A percentile compares a stretch with the other conserved stretches of the same genome.
Evolutionary conservation across 768 basidiomycete genomes (phyloP).

Genomic region (Dentipellis sp.): DNA sequence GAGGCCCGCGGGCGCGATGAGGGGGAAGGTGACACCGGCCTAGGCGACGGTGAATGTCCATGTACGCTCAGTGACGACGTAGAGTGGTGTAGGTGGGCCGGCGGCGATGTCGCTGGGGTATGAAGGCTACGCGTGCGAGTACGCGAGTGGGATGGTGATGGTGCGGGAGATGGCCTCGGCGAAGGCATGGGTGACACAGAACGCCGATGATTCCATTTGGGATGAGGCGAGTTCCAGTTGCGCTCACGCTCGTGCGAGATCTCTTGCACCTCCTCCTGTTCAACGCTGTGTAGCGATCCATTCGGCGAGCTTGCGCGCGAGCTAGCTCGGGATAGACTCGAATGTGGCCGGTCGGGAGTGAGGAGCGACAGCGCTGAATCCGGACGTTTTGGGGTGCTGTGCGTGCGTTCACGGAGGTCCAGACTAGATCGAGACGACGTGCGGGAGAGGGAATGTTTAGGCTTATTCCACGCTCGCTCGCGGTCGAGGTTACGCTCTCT

Average conservation of each 20-base stretch:
- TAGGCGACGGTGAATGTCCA: neutral
- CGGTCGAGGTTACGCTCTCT: constrained; percentile 28
- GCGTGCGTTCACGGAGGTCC: constrained; percentile 27
- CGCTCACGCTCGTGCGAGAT: constrained; percentile 46
- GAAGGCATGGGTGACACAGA: constrained; percentile 11
- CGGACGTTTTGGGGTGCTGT: constrained; percentile 24
- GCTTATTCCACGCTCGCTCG: constrained; percentile 43
- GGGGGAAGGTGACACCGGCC: constrained; percentile 11
- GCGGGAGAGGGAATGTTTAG: constrained; percentile 23
- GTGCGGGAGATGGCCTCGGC: constrained; percentile 10
- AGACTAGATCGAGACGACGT: constrained; percentile 35
- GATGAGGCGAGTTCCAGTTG: constrained; percentile 61
- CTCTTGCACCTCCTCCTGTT: constrained; percentile 24
- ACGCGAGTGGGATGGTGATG: constrained; percentile 12
- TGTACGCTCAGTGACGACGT: neutral
- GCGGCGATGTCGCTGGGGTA: neutral
- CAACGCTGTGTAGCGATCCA: constrained; percentile 12
- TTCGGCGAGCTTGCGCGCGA: constrained; percentile 9
- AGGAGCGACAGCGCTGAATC: neutral
- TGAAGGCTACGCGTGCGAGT: constrained; percentile 7
- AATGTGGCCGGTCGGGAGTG: neutral
- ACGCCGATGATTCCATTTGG: constrained; percentile 12
- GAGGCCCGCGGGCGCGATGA: neutral
- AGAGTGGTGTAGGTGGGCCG: neutral
- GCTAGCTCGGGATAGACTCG: constrained; percentile 4